Evolutionary conservation across 1,284 basidiomycete genomes (phyloP).

Genomic region (Ganoderma meredithae): DNA sequence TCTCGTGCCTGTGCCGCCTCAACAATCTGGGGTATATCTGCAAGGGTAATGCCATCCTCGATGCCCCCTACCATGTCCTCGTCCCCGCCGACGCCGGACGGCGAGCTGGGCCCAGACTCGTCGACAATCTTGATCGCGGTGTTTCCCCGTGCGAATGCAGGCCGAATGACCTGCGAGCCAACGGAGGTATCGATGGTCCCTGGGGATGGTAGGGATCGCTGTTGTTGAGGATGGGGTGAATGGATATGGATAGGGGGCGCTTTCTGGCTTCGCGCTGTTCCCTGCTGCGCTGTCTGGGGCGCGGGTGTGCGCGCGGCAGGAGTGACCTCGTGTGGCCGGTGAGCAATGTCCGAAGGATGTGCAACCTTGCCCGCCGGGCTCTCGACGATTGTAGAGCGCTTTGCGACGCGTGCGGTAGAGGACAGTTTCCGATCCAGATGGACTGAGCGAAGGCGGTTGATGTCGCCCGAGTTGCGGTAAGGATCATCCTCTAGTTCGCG

Average conservation of each 20-base stretch:
- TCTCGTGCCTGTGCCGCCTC: slow-evolving; percentile 91
- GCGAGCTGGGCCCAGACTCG: slow-evolving; percentile 78
- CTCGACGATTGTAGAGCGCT: slow-evolving; percentile 95
- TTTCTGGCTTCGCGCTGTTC: slow-evolving; percentile 40
- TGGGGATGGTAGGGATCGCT: slow-evolving; percentile 43
- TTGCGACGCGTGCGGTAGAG: slow-evolving; percentile 90
- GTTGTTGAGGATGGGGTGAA: slow-evolving; percentile 37
- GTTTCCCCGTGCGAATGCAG: slow-evolving; percentile 82
- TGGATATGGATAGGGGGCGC: slow-evolving; percentile 38
- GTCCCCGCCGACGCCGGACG: slow-evolving; percentile 53
- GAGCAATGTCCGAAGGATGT: slow-evolving; percentile 58
- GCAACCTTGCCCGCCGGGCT: slow-evolving; percentile 92
- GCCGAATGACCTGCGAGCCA: slow-evolving; percentile 67
- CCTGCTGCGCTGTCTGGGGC: slow-evolving; percentile 32
- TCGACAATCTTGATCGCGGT: slow-evolving; percentile 92
- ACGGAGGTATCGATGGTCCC: slow-evolving; percentile 46
- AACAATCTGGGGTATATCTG: slow-evolving; percentile 95
- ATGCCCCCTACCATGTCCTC: slow-evolving; percentile 40
- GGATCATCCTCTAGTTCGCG: slow-evolving; percentile 63
- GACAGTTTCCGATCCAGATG: slow-evolving; percentile 96
- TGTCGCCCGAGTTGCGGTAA: slow-evolving; percentile 88
- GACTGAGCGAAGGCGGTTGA: slow-evolving; percentile 93
- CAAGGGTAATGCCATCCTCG: slow-evolving; percentile 91
- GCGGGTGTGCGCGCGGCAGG: slow-evolving; percentile 29
- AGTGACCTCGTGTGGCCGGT: slow-evolving; percentile 39